A percentile compares a stretch with the other conserved stretches of the same genome.
phyloP scores from a whole-genome alignment of 164 flowering plant genomes.

The Vitis amurensis region DNA sequence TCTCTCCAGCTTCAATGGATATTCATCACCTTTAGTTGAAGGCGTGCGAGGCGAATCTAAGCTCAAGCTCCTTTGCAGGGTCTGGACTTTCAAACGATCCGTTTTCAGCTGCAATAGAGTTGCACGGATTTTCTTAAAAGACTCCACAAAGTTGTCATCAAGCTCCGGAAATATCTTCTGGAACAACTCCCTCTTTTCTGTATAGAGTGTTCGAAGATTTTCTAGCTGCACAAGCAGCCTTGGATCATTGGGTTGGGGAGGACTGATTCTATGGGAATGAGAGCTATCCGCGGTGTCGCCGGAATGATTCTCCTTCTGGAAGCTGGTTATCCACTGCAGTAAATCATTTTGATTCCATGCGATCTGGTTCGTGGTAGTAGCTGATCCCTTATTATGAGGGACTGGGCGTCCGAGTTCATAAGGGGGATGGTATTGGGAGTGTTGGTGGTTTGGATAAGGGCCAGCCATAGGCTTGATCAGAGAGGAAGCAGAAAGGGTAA shows the following conservation, averaged over 20 bases:
- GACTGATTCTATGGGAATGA: too few species aligned
- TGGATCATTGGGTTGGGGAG: conserved; percentile 9
- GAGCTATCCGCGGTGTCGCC: too few species aligned
- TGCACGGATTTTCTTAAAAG: conserved; percentile 11
- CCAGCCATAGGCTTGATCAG: too few species aligned
- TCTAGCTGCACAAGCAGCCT: conserved; percentile 17
- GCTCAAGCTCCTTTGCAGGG: conserved; percentile 28
- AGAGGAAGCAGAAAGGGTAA: too few species aligned
- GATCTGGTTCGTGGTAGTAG: too few species aligned
- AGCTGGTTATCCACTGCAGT: too few species aligned
- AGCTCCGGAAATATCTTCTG: conserved; percentile 16
- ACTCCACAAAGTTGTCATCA: conserved; percentile 6
- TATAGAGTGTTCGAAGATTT: conserved; percentile 13
- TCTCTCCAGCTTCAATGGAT: conserved; percentile 8
- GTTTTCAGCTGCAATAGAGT: neutral
- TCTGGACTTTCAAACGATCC: neutral
- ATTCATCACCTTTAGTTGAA: neutral
- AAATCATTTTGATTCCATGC: too few species aligned
- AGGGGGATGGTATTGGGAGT: too few species aligned
- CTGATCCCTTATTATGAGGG: too few species aligned
- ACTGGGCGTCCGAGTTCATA: too few species aligned
- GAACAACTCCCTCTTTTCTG: conserved; percentile 14
- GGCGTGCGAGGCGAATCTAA: conserved; percentile 13
- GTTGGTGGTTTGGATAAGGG: too few species aligned
- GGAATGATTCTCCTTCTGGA: too few species aligned